Conservation (phyloP, 2,329 filamentous ascomycete genomes). For the Penicillium sp. region DNA sequence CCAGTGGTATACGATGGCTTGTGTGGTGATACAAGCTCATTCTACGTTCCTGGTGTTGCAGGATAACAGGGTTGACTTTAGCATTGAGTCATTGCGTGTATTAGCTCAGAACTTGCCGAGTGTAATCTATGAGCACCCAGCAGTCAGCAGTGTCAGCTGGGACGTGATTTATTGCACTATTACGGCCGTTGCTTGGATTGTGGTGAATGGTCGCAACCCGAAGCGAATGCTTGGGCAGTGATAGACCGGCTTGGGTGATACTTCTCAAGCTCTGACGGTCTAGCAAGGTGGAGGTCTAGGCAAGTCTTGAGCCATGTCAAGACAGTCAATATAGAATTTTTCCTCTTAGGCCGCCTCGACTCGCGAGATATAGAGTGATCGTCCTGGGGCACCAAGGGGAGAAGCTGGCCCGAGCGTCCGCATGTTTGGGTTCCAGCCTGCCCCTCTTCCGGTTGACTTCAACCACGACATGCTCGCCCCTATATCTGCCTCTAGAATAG, state of each 20-base stretch:
- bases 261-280: not conserved
- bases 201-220: constrained; percentile 9
- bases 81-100: not conserved
- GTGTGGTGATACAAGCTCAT: constrained; percentile 19
- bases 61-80: constrained; percentile 16
- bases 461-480: not conserved
- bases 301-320: not conserved
- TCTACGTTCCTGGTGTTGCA: constrained; percentile 18
- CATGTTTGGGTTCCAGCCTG: not conserved
- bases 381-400: not conserved
- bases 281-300: not conserved
- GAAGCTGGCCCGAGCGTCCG: not conserved
- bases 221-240: constrained; percentile 13
- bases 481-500: not conserved
- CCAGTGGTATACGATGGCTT: constrained; percentile 40
- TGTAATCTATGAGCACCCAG: constrained; percentile 59
- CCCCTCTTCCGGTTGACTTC: not conserved
- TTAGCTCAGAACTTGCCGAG: constrained; percentile 48
- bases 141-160: constrained; percentile 58
- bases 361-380: not conserved
- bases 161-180: constrained; percentile 59
- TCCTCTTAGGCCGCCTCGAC: too few relatives aligned
- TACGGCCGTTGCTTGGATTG: constrained; percentile 10
- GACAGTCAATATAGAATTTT: not conserved
- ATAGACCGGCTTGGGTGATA: not conserved